Evolutionary conservation across 495 filamentous ascomycete species (phyloP), one percentile per base, ranked within the genome.

Genomic region (Lasiosphaeria hispida): DNA sequence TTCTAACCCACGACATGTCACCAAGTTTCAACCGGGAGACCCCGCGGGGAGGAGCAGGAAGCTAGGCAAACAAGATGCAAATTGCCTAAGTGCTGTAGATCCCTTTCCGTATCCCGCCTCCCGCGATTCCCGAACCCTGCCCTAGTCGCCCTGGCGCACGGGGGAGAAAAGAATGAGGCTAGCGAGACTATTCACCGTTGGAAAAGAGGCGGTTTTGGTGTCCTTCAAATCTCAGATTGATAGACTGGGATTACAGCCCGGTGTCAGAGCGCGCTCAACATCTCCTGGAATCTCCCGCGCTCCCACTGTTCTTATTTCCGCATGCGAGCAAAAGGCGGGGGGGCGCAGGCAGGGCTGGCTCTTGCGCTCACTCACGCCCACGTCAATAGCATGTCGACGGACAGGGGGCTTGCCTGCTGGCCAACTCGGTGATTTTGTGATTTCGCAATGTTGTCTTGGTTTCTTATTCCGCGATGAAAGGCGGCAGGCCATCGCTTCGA

Each of bases 331-430:
- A 39, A 52, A 52, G 49, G 49, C 49, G 49, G 49, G 49, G 49
- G 43, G 49, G 30, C 7, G 34, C 33, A 14, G 35, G 48, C 36
- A 19, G 34, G 34, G 49, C 35, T 38, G 35, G 38, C 49, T 30
- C 23, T 30, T 30, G 23, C 23, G 23, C 23, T 5, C 23, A 5
- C 23, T 5, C 23, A 30, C 23, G 23, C 23, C 23, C 23, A 30
- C 23, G 23, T 30, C 23, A 5, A 17, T 40, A 14, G 14, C 49
- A 52, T 52, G 49, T 52, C 49, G 49, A 9, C 35, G 36, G 33
- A 19, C 49, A 52, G 49, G 47, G 49, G 49, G 36, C 15, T 34
- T 51, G 48, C 48, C 30, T 45, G 43, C 43, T 45, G 18, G 43
- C 30, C 42, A 30, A 5, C 23, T 30, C 23, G 23, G 23, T 30